Evolutionary conservation across 306 rosid species (phyloP).

Genomic region (Sesbania bispinosa): DNA sequence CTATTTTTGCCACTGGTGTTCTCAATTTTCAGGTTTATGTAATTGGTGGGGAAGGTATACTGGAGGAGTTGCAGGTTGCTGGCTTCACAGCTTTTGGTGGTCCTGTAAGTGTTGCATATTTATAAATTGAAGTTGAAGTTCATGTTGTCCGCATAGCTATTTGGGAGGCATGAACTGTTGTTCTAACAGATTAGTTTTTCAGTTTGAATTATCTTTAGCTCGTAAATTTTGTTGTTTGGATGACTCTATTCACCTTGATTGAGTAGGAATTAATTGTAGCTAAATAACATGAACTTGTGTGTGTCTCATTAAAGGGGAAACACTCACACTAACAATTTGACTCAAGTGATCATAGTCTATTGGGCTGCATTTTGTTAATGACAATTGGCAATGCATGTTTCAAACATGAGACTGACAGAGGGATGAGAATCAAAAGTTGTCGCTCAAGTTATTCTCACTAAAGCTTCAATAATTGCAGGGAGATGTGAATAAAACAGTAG

Average conservation of each 20-base stretch:
- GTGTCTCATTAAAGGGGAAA: conserved; percentile 7
- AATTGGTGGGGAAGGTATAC: conserved; percentile 81
- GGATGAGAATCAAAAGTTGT: conserved; percentile 18
- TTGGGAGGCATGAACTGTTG: not conserved
- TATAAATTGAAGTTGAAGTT: not conserved
- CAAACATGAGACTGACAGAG: not conserved
- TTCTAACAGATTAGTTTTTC: not conserved
- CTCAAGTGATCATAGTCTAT: conserved; percentile 4
- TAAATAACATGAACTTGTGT: not conserved
- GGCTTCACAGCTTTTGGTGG: conserved; percentile 94
- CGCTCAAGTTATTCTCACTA: conserved; percentile 21
- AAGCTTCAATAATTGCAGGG: conserved; percentile 61
- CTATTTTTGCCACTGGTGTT: not conserved
- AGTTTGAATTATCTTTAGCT: not conserved
- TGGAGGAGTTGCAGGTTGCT: conserved; percentile 82
- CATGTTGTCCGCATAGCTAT: not conserved
- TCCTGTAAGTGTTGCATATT: conserved; percentile 54
- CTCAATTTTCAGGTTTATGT: conserved; percentile 69
- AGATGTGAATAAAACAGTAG: conserved; percentile 59
- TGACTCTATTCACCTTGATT: conserved; percentile 5
- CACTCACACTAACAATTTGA: not conserved
- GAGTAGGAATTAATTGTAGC: not conserved
- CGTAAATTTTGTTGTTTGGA: not conserved
- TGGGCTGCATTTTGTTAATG: not conserved
- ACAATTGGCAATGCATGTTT: not conserved